These are phyloP conservation scores for Vigna reflexopilosa DNA, from an alignment of 306 rosid species.

Conservation along the genomic window DNA sequence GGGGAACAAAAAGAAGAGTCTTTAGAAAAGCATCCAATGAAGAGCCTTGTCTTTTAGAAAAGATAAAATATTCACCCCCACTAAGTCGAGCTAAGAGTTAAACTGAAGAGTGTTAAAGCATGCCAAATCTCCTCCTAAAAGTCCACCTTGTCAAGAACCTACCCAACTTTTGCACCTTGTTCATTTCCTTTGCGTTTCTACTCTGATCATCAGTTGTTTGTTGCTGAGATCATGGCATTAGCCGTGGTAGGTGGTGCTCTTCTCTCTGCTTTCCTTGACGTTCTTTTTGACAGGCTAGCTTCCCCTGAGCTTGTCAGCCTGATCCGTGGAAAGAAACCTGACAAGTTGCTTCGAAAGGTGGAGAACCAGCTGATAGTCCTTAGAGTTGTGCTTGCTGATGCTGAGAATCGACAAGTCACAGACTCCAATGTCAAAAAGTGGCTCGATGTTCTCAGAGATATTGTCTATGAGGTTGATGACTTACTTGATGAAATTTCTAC, in stretches of 20 bases:
- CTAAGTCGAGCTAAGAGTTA: too few relatives aligned
- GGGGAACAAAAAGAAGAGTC: too few relatives aligned
- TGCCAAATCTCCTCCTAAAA: not conserved
- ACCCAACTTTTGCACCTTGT: not conserved
- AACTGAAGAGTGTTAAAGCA: too few relatives aligned
- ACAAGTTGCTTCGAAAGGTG: not conserved
- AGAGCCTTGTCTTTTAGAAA: too few relatives aligned
- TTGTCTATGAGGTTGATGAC: not conserved
- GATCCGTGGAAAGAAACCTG: not conserved
- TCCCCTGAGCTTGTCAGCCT: not conserved
- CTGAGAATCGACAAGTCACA: not conserved
- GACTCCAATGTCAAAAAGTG: not conserved
- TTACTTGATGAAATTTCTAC: conserved; percentile 1
- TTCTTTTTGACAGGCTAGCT: not conserved
- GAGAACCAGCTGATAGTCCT: not conserved
- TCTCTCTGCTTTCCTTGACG: not conserved
- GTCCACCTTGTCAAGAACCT: not conserved
- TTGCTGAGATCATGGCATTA: not conserved
- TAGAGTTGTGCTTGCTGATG: not conserved
- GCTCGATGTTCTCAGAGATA: not conserved
- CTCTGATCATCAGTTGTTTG: not conserved
- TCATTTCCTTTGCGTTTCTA: not conserved
- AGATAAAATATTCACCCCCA: too few relatives aligned
- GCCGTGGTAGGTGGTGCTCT: not conserved
- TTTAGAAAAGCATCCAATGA: too few relatives aligned